Evolutionary conservation across 2,329 filamentous ascomycete species (phyloP), one percentile per base, ranked within the genome.

Genomic region (Alternaria solani): DNA sequence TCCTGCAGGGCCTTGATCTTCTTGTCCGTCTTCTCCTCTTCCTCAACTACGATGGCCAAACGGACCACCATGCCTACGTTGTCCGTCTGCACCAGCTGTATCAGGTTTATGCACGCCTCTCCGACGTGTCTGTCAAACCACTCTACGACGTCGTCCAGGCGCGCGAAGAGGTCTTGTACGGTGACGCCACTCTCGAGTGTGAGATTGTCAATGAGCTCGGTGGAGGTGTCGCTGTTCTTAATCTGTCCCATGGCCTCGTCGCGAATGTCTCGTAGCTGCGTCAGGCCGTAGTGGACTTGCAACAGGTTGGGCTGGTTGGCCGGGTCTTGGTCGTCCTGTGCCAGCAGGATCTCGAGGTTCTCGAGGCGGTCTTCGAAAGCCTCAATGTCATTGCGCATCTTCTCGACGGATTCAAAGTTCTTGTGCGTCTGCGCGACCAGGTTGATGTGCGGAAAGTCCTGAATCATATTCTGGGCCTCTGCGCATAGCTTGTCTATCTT

Each of bases 171-270:
- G 77, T 97, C 93, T 72, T 93, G 89, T 51, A 99, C 81, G 2
- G 94, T 98, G 51, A 87, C 87, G 9, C 80, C 82, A n/a, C 71
- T 74, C 77, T 94, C 90, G 60, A 95, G 84, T 67, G 75, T 72
- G 44, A 85, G 71, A 62, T 85, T 84, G 69, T 91, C 88, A 74
- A 98, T 97, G 84, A 99, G 92, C 79, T 98, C 94, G 85, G 97
- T 92, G 41, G 94, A 94, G 77, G 96, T 92, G 79, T 97, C 96
- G 63, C 75, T 77, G 61, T 72, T 76, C 75, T 90, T 89, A 75
- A 98, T 97, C 85, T 99, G 95, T 74, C 97, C 93, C 87, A 98
- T 94, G 32, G 95, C 94, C 79, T 96, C 92, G 81, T 98, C 95
- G 59, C 94, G 88, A 66, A 99, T 96, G 78, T 99, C 96, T 63